Conservation (phyloP, 2,329 filamentous ascomycete genomes). For the Talaromyces sp. region DNA sequence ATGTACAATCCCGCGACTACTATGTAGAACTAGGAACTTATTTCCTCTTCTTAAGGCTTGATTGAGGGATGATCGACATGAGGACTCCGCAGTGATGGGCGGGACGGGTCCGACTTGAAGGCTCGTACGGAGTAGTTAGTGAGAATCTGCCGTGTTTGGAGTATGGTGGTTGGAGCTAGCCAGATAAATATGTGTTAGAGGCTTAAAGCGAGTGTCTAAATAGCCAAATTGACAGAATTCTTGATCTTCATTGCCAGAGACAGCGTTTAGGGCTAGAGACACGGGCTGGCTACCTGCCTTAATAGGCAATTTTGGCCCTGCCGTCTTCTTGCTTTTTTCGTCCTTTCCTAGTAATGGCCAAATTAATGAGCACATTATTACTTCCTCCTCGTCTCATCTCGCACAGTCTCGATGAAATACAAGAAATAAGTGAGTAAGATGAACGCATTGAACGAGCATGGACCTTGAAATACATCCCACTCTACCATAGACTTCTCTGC, state of each 20-base stretch:
- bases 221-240: not conserved
- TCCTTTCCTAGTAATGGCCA: not conserved
- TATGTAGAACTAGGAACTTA: not conserved
- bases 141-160: not conserved
- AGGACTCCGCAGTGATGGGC: not conserved
- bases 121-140: not conserved
- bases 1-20: not conserved
- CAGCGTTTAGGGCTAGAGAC: not conserved
- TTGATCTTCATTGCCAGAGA: not conserved
- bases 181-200: too few species aligned
- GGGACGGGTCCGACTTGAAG: conserved; percentile 1
- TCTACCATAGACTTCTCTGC: not conserved
- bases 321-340: not conserved
- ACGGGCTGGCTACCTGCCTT: not conserved
- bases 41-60: not conserved
- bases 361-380: not conserved
- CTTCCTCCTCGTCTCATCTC: not conserved
- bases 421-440: too few species aligned
- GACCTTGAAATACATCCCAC: not conserved
- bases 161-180: not conserved
- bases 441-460: not conserved
- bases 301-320: not conserved
- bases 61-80: conserved; percentile 1
- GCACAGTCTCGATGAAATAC: not conserved
- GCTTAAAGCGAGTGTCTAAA: too few species aligned